phyloP scores from a whole-genome alignment of 805 yeast genomes.

The Saturnispora besseyi region DNA sequence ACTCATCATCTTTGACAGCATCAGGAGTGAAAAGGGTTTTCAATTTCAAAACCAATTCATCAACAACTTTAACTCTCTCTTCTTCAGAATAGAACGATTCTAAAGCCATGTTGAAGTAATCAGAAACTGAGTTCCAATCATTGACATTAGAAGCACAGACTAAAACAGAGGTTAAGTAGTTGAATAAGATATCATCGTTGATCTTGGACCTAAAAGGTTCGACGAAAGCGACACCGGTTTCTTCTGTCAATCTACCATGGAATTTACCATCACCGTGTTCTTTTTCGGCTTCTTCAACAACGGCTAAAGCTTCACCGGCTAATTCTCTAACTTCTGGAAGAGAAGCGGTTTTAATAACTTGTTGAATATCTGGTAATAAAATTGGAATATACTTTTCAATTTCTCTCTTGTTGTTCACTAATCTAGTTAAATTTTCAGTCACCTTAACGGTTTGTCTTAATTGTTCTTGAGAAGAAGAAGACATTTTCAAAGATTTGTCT shows the following conservation, averaged over 20 bases:
- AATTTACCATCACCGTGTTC: constrained; percentile 61
- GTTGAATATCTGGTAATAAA: constrained; percentile 84
- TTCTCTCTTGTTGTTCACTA: constrained; percentile 89
- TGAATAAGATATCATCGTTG: constrained; percentile 31
- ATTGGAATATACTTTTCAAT: constrained; percentile 81
- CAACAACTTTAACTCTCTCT: constrained; percentile 33
- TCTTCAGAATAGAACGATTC: constrained; percentile 29
- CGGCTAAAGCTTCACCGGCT: constrained; percentile 78
- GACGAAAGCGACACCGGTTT: constrained; percentile 42
- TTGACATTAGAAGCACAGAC: constrained; percentile 63
- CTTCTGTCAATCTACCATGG: constrained; percentile 60
- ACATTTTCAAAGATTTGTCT: constrained; percentile 77
- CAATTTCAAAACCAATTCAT: constrained; percentile 37
- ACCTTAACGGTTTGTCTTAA: constrained; percentile 94
- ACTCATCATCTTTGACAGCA: constrained; percentile 48
- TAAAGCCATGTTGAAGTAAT: constrained; percentile 39
- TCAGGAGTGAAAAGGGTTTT: constrained; percentile 47
- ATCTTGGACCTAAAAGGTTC: constrained; percentile 22
- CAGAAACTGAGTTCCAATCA: constrained; percentile 56
- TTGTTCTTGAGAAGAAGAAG: constrained; percentile 90
- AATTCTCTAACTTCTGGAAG: constrained; percentile 93
- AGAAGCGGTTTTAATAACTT: constrained; percentile 82
- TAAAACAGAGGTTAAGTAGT: constrained; percentile 45
- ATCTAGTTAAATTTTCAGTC: constrained; percentile 88
- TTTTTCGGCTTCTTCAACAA: constrained; percentile 70